phyloP scores from a whole-genome alignment of 2,329 filamentous ascomycete genomes.

The Apiospora saccharicola region DNA sequence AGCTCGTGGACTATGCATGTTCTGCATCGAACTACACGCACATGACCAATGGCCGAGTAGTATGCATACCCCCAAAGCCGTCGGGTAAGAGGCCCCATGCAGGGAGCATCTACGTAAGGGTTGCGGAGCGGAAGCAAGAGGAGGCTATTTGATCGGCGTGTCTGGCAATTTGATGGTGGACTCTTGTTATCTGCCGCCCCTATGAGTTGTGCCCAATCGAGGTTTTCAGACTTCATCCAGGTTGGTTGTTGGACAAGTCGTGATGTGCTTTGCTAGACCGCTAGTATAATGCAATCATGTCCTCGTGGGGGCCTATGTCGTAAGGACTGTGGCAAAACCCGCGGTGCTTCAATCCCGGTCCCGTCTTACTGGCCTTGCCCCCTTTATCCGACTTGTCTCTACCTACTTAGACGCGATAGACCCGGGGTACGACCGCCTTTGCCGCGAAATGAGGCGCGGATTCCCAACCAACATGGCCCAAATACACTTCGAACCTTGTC shows the following conservation, averaged over 20 bases:
- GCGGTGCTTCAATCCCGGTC: not conserved
- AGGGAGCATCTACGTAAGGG: not conserved
- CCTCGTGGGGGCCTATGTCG: slow-evolving; percentile 1
- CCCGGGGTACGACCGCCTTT: slow-evolving; percentile 1
- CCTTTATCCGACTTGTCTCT: slow-evolving; percentile 15
- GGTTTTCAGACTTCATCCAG: not conserved
- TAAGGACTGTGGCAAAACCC: not conserved
- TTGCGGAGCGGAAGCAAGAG: slow-evolving; percentile 1
- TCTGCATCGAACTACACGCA: slow-evolving; percentile 11
- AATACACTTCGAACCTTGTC: not conserved
- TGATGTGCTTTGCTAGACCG: slow-evolving; percentile 1
- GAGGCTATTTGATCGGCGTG: slow-evolving; percentile 1
- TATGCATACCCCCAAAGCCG: not conserved
- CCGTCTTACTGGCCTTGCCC: not conserved
- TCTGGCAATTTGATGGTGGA: not conserved
- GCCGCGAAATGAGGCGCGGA: slow-evolving; percentile 15
- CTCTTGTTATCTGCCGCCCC: not conserved
- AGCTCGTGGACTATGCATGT: not conserved
- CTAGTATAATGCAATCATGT: slow-evolving; percentile 13
- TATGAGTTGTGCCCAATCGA: slow-evolving; percentile 8
- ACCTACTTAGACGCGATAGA: slow-evolving; percentile 13
- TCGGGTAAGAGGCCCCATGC: not conserved
- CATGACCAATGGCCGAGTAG: slow-evolving; percentile 2
- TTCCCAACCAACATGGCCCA: not conserved
- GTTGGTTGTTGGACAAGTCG: slow-evolving; percentile 11